phyloP scores from a whole-genome alignment of 2,329 filamentous ascomycete genomes.

The Aspergillus ruber region DNA sequence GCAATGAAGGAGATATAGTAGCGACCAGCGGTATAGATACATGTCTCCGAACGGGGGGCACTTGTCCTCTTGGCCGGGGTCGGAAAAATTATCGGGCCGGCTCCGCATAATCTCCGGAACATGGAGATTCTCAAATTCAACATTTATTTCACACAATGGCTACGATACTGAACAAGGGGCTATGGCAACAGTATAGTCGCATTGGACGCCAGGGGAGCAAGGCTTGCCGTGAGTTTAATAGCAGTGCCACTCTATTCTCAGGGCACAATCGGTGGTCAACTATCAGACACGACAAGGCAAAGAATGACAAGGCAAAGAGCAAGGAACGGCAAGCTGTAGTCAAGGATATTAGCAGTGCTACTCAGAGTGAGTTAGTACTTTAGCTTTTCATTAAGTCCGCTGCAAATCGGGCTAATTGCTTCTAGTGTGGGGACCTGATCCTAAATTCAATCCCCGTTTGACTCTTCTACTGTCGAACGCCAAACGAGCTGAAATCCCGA shows the following conservation, averaged over 20 bases:
- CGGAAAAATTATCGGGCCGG: conserved; percentile 27
- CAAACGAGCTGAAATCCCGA: conserved; percentile 81
- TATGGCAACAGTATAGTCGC: conserved; percentile 10
- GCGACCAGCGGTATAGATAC: conserved; percentile 6
- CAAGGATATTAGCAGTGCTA: conserved; percentile 66
- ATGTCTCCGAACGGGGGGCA: conserved; percentile 16
- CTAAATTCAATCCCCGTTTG: conserved; percentile 67
- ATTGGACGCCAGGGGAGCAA: conserved; percentile 11
- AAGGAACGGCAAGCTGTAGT: conserved; percentile 61
- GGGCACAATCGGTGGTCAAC: conserved; percentile 95
- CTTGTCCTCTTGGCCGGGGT: conserved; percentile 20
- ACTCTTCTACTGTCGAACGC: conserved; percentile 66
- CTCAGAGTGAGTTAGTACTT: conserved; percentile 54
- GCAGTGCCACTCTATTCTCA: conserved; percentile 44
- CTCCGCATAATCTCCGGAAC: conserved; percentile 7
- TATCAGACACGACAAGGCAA: conserved; percentile 91
- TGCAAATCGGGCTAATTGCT: neutral
- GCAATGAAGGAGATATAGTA: neutral
- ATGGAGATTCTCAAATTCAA: neutral
- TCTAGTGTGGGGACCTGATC: conserved; percentile 67
- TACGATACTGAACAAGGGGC: conserved; percentile 16
- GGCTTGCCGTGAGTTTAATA: conserved; percentile 42
- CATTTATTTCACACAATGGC: conserved; percentile 15
- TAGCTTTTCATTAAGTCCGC: conserved; percentile 6
- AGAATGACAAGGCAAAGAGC: conserved; percentile 69